Evolutionary conservation across 2,329 filamentous ascomycete species (phyloP).

Genomic region (Monilinia laxa): DNA sequence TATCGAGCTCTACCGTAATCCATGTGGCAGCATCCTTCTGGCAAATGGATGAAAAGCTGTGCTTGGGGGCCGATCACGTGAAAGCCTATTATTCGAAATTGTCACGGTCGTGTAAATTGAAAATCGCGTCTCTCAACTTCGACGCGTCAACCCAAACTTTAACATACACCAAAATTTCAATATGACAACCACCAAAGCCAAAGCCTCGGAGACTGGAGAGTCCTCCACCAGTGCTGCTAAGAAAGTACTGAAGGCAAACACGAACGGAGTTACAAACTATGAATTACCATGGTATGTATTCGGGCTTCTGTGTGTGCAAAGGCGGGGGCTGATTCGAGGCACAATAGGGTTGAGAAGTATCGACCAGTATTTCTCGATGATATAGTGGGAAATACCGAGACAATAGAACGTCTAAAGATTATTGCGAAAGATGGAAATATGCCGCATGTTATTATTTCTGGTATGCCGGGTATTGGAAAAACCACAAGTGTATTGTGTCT

Average conservation of each 20-base stretch:
- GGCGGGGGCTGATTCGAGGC: constrained; percentile 3
- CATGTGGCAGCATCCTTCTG: no score
- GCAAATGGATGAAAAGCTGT: not conserved
- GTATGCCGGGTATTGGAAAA: constrained; percentile 98
- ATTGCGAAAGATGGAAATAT: constrained; percentile 99
- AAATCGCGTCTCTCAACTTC: constrained; percentile 26
- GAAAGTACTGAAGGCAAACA: constrained; percentile 51
- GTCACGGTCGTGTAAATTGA: constrained; percentile 30
- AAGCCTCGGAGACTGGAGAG: constrained; percentile 51
- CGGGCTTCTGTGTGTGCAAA: not conserved
- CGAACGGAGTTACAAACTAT: constrained; percentile 58
- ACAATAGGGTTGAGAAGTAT: constrained; percentile 92
- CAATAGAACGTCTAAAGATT: constrained; percentile 94
- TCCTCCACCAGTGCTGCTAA: constrained; percentile 59
- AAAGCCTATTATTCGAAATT: not conserved
- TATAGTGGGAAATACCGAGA: constrained; percentile 96
- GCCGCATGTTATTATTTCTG: constrained; percentile 99
- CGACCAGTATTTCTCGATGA: constrained; percentile 92
- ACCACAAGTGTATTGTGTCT: constrained; percentile 94
- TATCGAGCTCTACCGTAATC: no score
- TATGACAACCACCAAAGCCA: constrained; percentile 37
- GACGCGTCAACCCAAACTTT: constrained; percentile 30
- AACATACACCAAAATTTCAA: constrained; percentile 11
- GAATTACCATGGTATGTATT: constrained; percentile 72
- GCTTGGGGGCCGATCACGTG: not conserved